Evolutionary conservation across 805 yeast genomes (phyloP).

Genomic region (Kazachstania africana): DNA sequence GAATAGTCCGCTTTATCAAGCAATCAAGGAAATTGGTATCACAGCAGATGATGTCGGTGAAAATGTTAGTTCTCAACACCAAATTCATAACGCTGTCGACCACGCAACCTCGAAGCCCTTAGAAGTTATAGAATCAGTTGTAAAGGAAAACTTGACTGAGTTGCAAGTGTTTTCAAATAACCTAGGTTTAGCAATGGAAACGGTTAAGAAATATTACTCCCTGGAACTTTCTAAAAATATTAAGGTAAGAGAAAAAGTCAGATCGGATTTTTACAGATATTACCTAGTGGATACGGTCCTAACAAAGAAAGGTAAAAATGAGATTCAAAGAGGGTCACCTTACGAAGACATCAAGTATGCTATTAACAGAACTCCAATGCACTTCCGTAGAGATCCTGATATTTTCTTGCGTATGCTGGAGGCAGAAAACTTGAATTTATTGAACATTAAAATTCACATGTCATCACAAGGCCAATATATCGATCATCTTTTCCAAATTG

Average conservation of each 20-base stretch:
- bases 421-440: conserved; percentile 73
- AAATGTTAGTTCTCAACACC: conserved; percentile 55
- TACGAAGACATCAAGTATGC: conserved; percentile 90
- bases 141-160: conserved; percentile 24
- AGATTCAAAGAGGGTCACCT: conserved; percentile 69
- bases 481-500: conserved; percentile 38
- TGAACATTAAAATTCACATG: conserved; percentile 48
- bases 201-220: conserved; percentile 63
- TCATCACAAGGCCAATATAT: conserved; percentile 28
- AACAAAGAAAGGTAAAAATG: conserved; percentile 72
- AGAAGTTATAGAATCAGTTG: conserved; percentile 38
- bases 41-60: conserved; percentile 75
- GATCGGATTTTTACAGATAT: conserved; percentile 48
- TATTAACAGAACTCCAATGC: conserved; percentile 63
- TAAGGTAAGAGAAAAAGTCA: conserved; percentile 57
- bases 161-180: conserved; percentile 35
- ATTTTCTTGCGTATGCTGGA: conserved; percentile 78
- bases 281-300: conserved; percentile 62
- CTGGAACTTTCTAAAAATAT: conserved; percentile 77
- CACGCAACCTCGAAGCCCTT: conserved; percentile 44
- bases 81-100: conserved; percentile 65
- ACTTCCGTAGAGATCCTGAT: conserved; percentile 66
- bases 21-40: conserved; percentile 63
- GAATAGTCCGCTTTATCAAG: conserved; percentile 48
- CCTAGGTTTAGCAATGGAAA: conserved; percentile 50